Evolutionary conservation across 2,329 filamentous ascomycete species (phyloP).

Genomic region (Penicillium sp.): DNA sequence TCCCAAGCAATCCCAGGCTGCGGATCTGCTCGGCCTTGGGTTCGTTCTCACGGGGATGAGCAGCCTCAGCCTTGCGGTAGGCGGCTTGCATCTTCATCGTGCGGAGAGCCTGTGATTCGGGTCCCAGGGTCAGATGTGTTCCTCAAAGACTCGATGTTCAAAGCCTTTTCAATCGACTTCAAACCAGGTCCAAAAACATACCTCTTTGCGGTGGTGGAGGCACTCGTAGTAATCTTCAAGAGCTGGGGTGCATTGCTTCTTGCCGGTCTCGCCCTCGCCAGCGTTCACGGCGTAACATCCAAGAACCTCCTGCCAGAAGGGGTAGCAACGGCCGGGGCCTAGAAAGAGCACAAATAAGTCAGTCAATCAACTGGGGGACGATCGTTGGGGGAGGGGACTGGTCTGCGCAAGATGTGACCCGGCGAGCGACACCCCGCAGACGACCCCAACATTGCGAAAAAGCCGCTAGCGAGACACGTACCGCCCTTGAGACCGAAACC

Average conservation of each 20-base stretch:
- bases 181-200: conserved; percentile 43
- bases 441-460: background rate
- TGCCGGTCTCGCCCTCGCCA: conserved; percentile 72
- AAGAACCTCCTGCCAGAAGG: conserved; percentile 99
- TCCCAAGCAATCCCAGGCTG: conserved; percentile 77
- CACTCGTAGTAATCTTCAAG: conserved; percentile 99
- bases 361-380: conserved; percentile 22
- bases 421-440: conserved; percentile 11
- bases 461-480: conserved; percentile 31
- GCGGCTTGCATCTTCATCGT: conserved; percentile 76
- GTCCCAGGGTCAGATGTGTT: conserved; percentile 5
- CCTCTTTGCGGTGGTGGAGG: conserved; percentile 98
- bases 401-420: conserved; percentile 19
- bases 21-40: conserved; percentile 84
- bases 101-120: conserved; percentile 64
- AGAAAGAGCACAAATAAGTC: conserved; percentile 12
- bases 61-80: conserved; percentile 74
- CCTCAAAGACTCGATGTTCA: background rate
- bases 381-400: conserved; percentile 16
- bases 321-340: conserved; percentile 84
- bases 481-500: conserved; percentile 56
- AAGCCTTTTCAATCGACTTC: background rate
- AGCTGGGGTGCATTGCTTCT: conserved; percentile 79
- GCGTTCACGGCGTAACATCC: conserved; percentile 98
- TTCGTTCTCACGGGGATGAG: conserved; percentile 73